Percentiles rank a stretch among this genome's conserved stretches.
phyloP scores from a whole-genome alignment of 441 rosid genomes.

The Adansonia gregorii region DNA sequence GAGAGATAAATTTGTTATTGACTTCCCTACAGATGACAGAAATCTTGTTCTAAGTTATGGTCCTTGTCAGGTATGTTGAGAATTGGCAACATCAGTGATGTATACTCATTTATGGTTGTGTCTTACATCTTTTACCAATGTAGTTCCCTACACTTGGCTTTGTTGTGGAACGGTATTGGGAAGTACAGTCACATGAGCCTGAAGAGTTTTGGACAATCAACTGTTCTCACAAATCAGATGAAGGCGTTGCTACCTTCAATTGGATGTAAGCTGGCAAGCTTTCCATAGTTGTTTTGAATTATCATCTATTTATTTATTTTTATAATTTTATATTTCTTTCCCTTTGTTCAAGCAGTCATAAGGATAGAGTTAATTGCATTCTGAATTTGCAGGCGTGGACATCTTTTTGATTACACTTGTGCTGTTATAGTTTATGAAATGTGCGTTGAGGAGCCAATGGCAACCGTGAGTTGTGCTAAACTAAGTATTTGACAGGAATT shows the following conservation, averaged over 20 bases:
- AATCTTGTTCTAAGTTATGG: constrained; percentile 94
- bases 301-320: neutral
- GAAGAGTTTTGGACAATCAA: constrained; percentile 92
- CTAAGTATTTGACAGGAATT: constrained; percentile 25
- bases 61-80: constrained; percentile 85
- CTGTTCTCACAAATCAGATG: constrained; percentile 81
- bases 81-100: constrained; percentile 20
- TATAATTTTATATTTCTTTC: constrained; percentile 24
- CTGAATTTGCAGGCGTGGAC: constrained; percentile 81
- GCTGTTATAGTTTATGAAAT: constrained; percentile 85
- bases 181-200: constrained; percentile 89
- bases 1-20: constrained; percentile 75
- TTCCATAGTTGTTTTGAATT: constrained; percentile 12
- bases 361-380: constrained; percentile 25
- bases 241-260: constrained; percentile 73
- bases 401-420: constrained; percentile 79
- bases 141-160: constrained; percentile 98
- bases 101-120: constrained; percentile 25
- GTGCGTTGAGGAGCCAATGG: constrained; percentile 89
- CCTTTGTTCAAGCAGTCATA: constrained; percentile 24
- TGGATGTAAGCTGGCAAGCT: constrained; percentile 67
- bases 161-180: constrained; percentile 96
- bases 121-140: constrained; percentile 32
- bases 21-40: constrained; percentile 72
- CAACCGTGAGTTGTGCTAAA: constrained; percentile 64